Conservation (phyloP, 192 early-diverging fungal genomes). For the Coemansia sp. region DNA sequence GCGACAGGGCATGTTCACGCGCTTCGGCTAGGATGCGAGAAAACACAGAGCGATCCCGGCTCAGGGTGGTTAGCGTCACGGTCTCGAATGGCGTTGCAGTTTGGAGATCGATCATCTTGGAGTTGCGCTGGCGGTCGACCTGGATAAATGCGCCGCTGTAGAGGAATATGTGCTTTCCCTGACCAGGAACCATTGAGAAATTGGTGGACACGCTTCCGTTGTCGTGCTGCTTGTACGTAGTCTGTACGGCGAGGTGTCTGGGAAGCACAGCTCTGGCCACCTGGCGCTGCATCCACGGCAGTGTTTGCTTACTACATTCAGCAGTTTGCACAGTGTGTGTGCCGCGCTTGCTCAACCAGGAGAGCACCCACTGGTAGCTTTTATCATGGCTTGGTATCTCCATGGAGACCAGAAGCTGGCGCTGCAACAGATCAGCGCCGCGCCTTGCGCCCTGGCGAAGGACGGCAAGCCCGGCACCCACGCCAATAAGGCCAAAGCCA, state of each 20-base stretch:
- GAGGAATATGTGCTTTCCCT: slow-evolving; percentile 84
- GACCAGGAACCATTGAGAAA: slow-evolving; percentile 90
- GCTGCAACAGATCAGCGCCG: slow-evolving; percentile 67
- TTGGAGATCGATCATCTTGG: slow-evolving; percentile 87
- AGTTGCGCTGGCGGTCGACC: slow-evolving; percentile 77
- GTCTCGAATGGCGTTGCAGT: slow-evolving; percentile 95
- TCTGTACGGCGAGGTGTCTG: slow-evolving; percentile 84
- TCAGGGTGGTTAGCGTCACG: slow-evolving; percentile 87
- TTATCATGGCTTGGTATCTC: slow-evolving; percentile 95
- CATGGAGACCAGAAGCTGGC: slow-evolving; percentile 83
- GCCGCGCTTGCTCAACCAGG: slow-evolving; percentile 74
- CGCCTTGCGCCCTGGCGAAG: slow-evolving; percentile 70
- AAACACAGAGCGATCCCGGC: slow-evolving; percentile 77
- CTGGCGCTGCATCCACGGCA: slow-evolving; percentile 57
- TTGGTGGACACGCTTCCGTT: slow-evolving; percentile 83
- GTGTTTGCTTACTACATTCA: slow-evolving; percentile 6
- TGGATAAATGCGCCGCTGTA: slow-evolving; percentile 82
- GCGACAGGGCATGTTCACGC: slow-evolving; percentile 74
- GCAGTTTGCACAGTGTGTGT: slow-evolving; percentile 26
- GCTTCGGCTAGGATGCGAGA: slow-evolving; percentile 77
- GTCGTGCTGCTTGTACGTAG: slow-evolving; percentile 81
- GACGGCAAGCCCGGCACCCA: slow-evolving; percentile 79
- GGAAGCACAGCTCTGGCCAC: slow-evolving; percentile 55
- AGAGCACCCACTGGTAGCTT: slow-evolving; percentile 89
- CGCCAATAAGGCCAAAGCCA: slow-evolving; percentile 88